Percentiles rank a stretch among this genome's conserved stretches.
Evolutionary conservation across 2,329 filamentous ascomycete species (phyloP).

Genomic region (Eutypa lata): DNA sequence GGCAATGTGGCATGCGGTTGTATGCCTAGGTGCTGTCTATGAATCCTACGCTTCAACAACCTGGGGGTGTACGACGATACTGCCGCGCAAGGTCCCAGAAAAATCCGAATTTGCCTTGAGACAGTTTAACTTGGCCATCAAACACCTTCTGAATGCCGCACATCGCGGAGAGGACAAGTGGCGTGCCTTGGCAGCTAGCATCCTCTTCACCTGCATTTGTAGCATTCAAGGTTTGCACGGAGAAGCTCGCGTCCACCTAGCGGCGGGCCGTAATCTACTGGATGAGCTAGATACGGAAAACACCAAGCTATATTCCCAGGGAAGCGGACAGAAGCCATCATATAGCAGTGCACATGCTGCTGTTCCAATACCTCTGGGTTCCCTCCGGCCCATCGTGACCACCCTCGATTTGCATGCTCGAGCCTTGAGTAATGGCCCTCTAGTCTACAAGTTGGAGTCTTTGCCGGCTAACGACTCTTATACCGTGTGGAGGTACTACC

Average conservation of each 20-base stretch:
- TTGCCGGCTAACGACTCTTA: constrained; percentile 1
- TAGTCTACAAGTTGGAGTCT: background rate
- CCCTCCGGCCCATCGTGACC: constrained; percentile 2
- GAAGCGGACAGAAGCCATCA: background rate
- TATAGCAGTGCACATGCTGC: background rate
- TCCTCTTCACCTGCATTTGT: constrained; percentile 17
- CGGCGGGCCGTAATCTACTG: constrained; percentile 5
- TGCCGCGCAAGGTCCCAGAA: background rate
- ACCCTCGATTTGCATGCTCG: constrained; percentile 2
- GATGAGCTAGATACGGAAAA: constrained; percentile 3
- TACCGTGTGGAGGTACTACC: constrained; percentile 8
- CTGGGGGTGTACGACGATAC: background rate
- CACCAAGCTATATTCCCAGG: background rate
- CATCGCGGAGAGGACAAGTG: constrained; percentile 4
- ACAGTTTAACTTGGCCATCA: constrained; percentile 15
- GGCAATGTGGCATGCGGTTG: constrained; percentile 18
- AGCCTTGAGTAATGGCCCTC: constrained; percentile 2
- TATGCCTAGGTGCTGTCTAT: constrained; percentile 16
- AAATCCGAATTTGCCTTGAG: constrained; percentile 5
- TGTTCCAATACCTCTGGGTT: constrained; percentile 1
- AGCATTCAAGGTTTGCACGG: constrained; percentile 12
- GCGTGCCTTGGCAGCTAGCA: constrained; percentile 13
- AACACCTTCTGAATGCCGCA: constrained; percentile 3
- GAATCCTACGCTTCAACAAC: constrained; percentile 3
- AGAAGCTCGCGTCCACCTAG: constrained; percentile 10